Base-by-base conservation (phyloP, 1,284 basidiomycete species). In the Malassezia arunalokei region DNA sequence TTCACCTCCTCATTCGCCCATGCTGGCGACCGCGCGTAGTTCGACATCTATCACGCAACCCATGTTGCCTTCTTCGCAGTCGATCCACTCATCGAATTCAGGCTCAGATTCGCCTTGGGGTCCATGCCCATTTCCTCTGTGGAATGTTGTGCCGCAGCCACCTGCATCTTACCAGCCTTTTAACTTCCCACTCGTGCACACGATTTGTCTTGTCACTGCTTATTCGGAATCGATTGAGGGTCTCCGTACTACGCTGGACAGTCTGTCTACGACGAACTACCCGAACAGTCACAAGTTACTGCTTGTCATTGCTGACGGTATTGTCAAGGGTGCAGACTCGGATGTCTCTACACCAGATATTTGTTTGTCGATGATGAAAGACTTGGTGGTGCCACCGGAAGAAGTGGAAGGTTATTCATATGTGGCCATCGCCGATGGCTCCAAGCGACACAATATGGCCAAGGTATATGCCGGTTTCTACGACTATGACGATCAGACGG, bases 401-500 rank as follows among this genome's bases (percentile, higher is more conserved):
- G 87, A 96, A 56, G 89, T 96, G 44, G 88, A 95, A 73, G 78
- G 90, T 7, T 86, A 94, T 68, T 94, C 90, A 45, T 99, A 98
- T 72, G 89, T 96, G 42, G 90, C 94, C 56, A 96, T 98, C 66
- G 94, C 94, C 24, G 91, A 98, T 73, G 94, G 94, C 30, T 88
- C 95, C 78, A 98, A 96, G 78, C 81, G 88, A 20, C 92, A 96
- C 79, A 99, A 98, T 76, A 94, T 94, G 90, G 92, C 92, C 55
- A 92, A 92, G 77, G 90, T 98, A 40, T 96, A 86, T 67, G 90
- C 92, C 31, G 94, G 94, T 4, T 98, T 89, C 78, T 99, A 99
- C 76, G 81, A 84, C 58, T 98, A 98, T 75, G 90, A 96, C 74
- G 81, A 90, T 69, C 80, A 84, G 52, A 95, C 91, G 0, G 81